These are phyloP conservation scores for Stephania cephalantha DNA, from an alignment of 164 flowering plant species.

Conservation along the genomic window DNA sequence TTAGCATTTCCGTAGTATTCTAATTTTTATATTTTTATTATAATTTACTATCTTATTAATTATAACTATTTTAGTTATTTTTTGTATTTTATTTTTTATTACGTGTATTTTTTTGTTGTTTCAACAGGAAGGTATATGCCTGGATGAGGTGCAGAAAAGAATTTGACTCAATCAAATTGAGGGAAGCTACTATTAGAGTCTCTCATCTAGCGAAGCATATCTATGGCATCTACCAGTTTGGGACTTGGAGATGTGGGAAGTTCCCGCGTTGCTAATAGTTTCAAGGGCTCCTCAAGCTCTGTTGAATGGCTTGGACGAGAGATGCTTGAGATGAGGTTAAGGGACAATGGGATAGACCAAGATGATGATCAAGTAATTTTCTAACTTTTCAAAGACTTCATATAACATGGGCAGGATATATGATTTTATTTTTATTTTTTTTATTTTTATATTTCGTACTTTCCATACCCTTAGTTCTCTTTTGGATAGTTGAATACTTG, in stretches of 20 bases:
- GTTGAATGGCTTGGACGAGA: conserved; percentile 89
- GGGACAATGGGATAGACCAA: conserved; percentile 53
- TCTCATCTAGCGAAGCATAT: background rate
- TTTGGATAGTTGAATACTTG: background rate
- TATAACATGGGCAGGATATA: background rate
- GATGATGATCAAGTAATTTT: conserved; percentile 72
- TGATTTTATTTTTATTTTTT: background rate
- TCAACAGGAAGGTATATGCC: conserved; percentile 29
- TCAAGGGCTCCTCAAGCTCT: conserved; percentile 71
- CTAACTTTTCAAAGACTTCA: background rate
- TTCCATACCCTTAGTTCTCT: background rate
- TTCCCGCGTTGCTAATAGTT: conserved; percentile 62
- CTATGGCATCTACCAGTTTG: conserved; percentile 70
- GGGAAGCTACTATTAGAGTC: conserved; percentile 23
- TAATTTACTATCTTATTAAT: too few species aligned
- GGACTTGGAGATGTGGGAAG: conserved; percentile 84
- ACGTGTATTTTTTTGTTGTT: conserved; percentile 5
- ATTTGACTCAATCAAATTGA: conserved; percentile 2
- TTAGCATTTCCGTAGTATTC: too few species aligned
- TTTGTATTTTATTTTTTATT: background rate
- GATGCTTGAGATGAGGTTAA: conserved; percentile 85
- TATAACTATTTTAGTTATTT: background rate
- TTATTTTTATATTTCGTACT: background rate
- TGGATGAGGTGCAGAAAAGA: conserved; percentile 25
- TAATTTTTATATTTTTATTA: too few species aligned